Conservation (phyloP, 2,329 filamentous ascomycete species). For the Ascochyta pisi region DNA sequence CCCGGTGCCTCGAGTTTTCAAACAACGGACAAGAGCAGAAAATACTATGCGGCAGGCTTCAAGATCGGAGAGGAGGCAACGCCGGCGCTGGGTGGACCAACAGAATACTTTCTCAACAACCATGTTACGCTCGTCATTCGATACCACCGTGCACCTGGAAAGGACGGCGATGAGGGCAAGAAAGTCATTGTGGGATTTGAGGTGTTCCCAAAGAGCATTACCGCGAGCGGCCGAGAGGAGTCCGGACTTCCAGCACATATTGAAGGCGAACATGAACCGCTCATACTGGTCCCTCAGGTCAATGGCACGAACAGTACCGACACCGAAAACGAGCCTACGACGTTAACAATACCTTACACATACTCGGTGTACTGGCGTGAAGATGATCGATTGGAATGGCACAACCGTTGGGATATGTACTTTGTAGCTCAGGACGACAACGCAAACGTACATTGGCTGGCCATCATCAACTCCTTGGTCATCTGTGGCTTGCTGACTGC, state of each 20-base stretch:
- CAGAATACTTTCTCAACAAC: conserved; percentile 81
- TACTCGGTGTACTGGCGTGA: conserved; percentile 92
- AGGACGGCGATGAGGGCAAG: conserved; percentile 71
- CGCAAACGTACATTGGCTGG: conserved; percentile 83
- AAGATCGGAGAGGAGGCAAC: conserved; percentile 81
- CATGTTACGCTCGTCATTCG: conserved; percentile 86
- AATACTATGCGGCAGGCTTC: conserved; percentile 90
- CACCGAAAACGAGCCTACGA: conserved; percentile 66
- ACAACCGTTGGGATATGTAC: conserved; percentile 85
- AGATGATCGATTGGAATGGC: conserved; percentile 81
- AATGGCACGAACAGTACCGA: conserved; percentile 63
- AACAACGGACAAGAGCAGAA: conserved; percentile 80
- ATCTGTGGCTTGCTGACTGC: conserved; percentile 81
- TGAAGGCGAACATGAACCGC: conserved; percentile 66
- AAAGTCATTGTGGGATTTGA: conserved; percentile 89
- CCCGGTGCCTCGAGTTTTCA: conserved; percentile 89
- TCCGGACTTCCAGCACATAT: conserved; percentile 73
- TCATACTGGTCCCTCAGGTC: conserved; percentile 70
- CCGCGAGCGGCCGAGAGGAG: conserved; percentile 64
- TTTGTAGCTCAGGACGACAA: conserved; percentile 88
- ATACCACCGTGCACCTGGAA: conserved; percentile 74
- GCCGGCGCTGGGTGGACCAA: conserved; percentile 64
- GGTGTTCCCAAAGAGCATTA: conserved; percentile 86
- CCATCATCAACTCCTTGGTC: conserved; percentile 84
- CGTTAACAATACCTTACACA: conserved; percentile 78